Conservation (phyloP, 2,329 filamentous ascomycete genomes). For the Penicillium olsonii region DNA sequence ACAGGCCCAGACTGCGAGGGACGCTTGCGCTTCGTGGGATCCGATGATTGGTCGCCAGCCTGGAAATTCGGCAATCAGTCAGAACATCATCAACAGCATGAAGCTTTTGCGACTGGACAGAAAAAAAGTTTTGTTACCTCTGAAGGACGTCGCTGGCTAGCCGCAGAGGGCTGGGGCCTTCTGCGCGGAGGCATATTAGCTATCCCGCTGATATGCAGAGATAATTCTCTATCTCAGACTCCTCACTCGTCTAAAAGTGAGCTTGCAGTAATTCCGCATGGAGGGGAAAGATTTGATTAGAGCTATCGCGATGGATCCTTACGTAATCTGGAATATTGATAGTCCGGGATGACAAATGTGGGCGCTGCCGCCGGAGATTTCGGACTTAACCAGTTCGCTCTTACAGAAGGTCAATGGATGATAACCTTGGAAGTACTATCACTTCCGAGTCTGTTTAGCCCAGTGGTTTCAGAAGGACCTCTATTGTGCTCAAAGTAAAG, state of each 20-base stretch:
- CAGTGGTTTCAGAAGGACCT: too few species aligned
- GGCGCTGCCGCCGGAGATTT: too few species aligned
- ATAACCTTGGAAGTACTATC: too few species aligned
- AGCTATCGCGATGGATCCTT: neutral
- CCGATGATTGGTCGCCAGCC: constrained; percentile 18
- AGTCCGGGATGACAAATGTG: neutral
- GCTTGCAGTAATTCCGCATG: constrained; percentile 11
- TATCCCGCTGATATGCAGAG: constrained; percentile 8
- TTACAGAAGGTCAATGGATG: too few species aligned
- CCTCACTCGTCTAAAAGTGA: constrained; percentile 7
- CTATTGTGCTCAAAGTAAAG: too few species aligned
- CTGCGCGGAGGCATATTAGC: constrained; percentile 40
- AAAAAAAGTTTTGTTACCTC: constrained; percentile 37
- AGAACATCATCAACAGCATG: constrained; percentile 7
- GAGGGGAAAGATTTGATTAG: constrained; percentile 25
- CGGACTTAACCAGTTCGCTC: too few species aligned
- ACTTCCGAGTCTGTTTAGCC: too few species aligned
- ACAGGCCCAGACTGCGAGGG: constrained; percentile 28
- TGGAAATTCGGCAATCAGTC: constrained; percentile 1
- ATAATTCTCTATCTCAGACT: constrained; percentile 8
- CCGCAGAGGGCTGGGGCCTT: constrained; percentile 35
- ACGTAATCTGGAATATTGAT: neutral
- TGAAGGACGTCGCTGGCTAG: constrained; percentile 29
- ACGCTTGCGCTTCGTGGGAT: constrained; percentile 30
- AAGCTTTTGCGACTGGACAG: constrained; percentile 8